Conservation (phyloP, 805 yeast genomes). For the Yamadazyma ubonensis region DNA sequence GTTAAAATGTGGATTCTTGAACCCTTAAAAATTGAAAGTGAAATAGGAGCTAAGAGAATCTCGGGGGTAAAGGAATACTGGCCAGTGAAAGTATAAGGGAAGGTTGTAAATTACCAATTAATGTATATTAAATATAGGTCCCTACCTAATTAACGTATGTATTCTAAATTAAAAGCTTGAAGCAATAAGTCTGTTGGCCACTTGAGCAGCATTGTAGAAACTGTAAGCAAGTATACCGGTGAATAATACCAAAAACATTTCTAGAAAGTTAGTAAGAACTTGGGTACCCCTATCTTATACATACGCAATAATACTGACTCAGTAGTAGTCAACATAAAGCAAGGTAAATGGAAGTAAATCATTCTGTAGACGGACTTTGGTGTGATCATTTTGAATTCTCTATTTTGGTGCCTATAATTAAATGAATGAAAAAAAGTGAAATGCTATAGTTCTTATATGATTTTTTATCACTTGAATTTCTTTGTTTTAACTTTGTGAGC, state of each 20-base stretch:
- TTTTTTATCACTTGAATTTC: conserved; percentile 3
- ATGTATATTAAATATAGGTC: too few relatives aligned
- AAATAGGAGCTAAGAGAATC: background rate
- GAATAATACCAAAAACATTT: conserved; percentile 8
- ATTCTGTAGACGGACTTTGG: conserved; percentile 18
- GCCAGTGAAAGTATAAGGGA: too few relatives aligned
- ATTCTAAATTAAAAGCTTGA: background rate
- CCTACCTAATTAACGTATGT: background rate
- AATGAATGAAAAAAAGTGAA: conserved; percentile 3
- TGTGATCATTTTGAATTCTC: conserved; percentile 10
- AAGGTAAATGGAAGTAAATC: conserved; percentile 48
- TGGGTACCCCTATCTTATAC: conserved; percentile 9
- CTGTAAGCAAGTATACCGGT: conserved; percentile 8
- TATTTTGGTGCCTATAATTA: background rate
- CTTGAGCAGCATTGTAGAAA: conserved; percentile 8
- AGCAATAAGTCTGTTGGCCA: conserved; percentile 3
- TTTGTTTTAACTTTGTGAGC: background rate
- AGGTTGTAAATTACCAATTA: too few relatives aligned
- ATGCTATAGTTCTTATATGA: background rate
- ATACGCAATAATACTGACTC: conserved; percentile 35
- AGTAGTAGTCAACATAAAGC: conserved; percentile 47
- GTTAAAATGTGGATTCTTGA: background rate
- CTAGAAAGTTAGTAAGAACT: conserved; percentile 9
- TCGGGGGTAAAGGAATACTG: too few relatives aligned
- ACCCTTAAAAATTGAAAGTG: background rate